A percentile compares a stretch with the other conserved stretches of the same genome.
Evolutionary conservation across 257 asterid genomes (phyloP).

Genomic region (Solanum virginianum): DNA sequence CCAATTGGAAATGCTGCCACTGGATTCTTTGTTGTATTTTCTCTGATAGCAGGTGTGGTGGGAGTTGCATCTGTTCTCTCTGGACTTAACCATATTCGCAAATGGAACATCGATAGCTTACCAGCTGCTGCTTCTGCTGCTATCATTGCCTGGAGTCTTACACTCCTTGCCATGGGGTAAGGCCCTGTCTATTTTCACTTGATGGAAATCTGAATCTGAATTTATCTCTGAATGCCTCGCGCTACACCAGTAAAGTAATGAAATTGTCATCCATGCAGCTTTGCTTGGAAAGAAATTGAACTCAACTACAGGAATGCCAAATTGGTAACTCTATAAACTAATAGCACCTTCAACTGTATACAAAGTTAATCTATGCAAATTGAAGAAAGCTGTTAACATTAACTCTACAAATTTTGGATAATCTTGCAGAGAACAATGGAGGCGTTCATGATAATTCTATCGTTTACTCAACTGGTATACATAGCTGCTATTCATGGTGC

Average conservation of each 20-base stretch:
- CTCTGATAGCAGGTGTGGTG: conserved; percentile 71
- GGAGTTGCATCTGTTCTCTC: conserved; percentile 60
- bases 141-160: conserved; percentile 66
- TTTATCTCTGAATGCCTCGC: background rate
- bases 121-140: conserved; percentile 64
- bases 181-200: background rate
- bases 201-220: background rate
- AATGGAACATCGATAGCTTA: conserved; percentile 52
- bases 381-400: background rate
- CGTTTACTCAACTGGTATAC: conserved; percentile 65
- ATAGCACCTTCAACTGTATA: background rate
- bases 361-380: background rate
- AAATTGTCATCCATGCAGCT: conserved; percentile 23
- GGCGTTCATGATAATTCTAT: conserved; percentile 73
- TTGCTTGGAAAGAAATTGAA: conserved; percentile 74
- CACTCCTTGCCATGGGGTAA: conserved; percentile 94
- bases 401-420: background rate
- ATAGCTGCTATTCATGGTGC: conserved; percentile 64
- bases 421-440: conserved; percentile 77
- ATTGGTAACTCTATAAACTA: conserved; percentile 35
- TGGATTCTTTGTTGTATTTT: conserved; percentile 69
- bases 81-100: conserved; percentile 52
- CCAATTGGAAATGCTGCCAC: conserved; percentile 96
- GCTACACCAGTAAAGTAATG: background rate
- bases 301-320: conserved; percentile 43